Evolutionary conservation across 345 rosid species (phyloP).

Genomic region (Eucalyptus fibrosa): DNA sequence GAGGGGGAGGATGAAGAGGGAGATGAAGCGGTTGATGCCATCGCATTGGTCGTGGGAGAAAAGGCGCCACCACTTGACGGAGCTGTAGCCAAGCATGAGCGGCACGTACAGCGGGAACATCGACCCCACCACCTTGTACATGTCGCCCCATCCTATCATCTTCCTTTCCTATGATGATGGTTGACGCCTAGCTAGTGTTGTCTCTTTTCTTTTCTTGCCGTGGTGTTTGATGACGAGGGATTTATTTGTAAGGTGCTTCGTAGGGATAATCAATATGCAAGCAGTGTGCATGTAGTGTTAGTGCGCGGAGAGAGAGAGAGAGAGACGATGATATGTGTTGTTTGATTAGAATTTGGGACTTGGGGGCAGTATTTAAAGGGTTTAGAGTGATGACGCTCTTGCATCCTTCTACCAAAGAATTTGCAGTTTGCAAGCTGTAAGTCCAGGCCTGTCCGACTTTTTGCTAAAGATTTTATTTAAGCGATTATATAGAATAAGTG

Average conservation of each 20-base stretch:
- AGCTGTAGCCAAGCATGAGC: constrained; percentile 70
- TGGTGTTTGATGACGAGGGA: background rate
- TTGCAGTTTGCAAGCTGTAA: background rate
- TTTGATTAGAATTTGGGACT: background rate
- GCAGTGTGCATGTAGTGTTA: background rate
- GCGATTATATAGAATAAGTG: background rate
- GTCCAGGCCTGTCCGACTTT: background rate
- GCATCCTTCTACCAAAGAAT: background rate
- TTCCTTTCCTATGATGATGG: background rate
- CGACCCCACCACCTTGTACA: constrained; percentile 67
- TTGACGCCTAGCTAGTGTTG: background rate
- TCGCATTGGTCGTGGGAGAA: constrained; percentile 61
- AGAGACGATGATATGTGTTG: background rate
- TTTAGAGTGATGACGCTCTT: background rate
- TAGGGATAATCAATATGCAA: background rate
- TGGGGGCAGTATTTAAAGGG: background rate
- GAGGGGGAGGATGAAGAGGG: constrained; percentile 73
- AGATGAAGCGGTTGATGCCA: constrained; percentile 63
- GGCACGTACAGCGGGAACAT: constrained; percentile 80
- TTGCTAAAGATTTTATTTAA: background rate
- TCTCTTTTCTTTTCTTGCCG: background rate
- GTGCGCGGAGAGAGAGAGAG: background rate
- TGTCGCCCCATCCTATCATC: constrained; percentile 67
- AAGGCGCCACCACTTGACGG: constrained; percentile 82
- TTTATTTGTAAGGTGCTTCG: background rate